Base-by-base conservation (phyloP, 192 early-diverging fungal genomes). In the Umbelopsis vinacea region DNA sequence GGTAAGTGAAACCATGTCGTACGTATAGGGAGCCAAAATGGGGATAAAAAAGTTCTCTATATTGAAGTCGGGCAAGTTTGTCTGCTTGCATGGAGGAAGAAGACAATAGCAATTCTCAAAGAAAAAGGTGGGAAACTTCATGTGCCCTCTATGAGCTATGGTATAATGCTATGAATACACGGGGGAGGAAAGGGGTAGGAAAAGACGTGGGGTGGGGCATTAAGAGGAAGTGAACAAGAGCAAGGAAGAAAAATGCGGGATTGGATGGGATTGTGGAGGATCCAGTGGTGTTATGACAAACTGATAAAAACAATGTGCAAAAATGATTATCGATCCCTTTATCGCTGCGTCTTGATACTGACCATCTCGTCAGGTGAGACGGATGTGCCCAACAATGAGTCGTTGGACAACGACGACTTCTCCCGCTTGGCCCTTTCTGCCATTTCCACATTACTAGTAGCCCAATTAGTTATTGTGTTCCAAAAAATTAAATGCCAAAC, bases 381-480 rank as follows among this genome's bases (percentile, higher is more conserved):
- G 26, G 57, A 63, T 37, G 57, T 63, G 15, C 57, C 57, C 57
- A 63, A 46, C 29, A 57, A n/a, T 12, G 68, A 54, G 21, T 73
- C 71, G 52, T 76, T 76, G 14, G 79, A 48, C 71, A 63, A 17
- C 12, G 57, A 63, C 2, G 57, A 63, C 33, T 70, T 74, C 46
- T 68, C 67, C 9, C 55, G 67, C 19, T 46, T 53, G 19, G 35
- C 67, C 40, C 60, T 75, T 63, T 74, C 76, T 5, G 35, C 35
- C 63, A 81, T 73, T 43, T 75, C 72, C 4, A 80, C 78, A 29
- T 80, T 47, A 21, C 78, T 74, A 48, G 43, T 78, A 19, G 11
- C 8, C 2, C 57, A 63, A 11, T 37, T 29, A 63, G 33, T n/a
- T 35, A 63, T 15, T 9, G 17, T 19, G 15, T 29, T 63, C 57